Evolutionary conservation across 805 yeast species (phyloP), one percentile per base, ranked within the genome.

Genomic region (Ogataea nitratoaversa): DNA sequence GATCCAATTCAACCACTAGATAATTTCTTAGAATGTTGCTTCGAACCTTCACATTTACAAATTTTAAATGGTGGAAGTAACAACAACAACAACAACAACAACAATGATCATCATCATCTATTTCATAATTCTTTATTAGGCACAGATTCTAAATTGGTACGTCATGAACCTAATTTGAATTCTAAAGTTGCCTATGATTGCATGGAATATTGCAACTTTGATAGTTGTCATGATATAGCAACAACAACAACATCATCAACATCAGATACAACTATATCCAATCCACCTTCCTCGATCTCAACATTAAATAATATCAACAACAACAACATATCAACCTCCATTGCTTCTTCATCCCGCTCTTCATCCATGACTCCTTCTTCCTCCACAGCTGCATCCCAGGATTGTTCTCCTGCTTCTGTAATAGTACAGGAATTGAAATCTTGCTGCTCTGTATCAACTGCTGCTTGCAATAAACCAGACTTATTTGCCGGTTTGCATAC

Each of bases 161-260:
- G 14, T 8, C 30, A 27, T 13, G 30, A 27, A 27, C 6, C 16
- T 8, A 14, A 6, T 8, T 9, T 27, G 6, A n/a, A 12, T n/a
- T 12, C 7, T 13, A 23, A 23, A 14, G 46, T 41, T 14, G 31
- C 34, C 9, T 30, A 41, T 5, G 60, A 55, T 20, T 56, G 59
- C 34, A 44, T 54, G 40, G 59, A 54, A 14, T 48, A 47, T 30
- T 56, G 60, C 38, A 45, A 52, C 30, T 50, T 56, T 34, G 60
- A 51, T 16, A 41, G 40, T 24, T 47, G 54, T 14, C 25, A 32
- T 13, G 46, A 37, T 37, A n/a, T n/a, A n/a, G n/a, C n/a, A n/a
- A n/a, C n/a, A n/a, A n/a, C n/a, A n/a, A n/a, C n/a, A n/a, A n/a
- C 14, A 6, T 20, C 7, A 22, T 22, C 25, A 22, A 22, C 11